Evolutionary conservation across 75 land plant genomes (phyloP).

Genomic region (Azolla pinnata): DNA sequence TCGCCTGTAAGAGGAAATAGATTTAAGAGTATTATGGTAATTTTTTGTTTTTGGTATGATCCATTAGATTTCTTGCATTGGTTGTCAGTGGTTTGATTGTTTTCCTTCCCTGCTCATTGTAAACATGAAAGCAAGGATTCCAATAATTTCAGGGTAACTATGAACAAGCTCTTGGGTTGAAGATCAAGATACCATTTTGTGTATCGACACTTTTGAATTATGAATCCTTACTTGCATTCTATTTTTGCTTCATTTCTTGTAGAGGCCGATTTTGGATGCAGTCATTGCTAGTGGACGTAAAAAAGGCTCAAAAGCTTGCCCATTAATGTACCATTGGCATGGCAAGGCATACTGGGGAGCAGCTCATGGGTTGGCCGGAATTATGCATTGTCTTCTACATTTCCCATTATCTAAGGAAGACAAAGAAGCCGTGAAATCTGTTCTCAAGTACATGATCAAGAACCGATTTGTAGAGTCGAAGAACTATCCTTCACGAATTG

Average conservation of each 20-base stretch:
- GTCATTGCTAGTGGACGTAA: conserved; percentile 61
- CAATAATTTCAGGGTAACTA: too few species aligned
- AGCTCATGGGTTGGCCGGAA: conserved; percentile 80
- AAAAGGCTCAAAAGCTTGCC: conserved; percentile 46
- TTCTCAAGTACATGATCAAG: conserved; percentile 59
- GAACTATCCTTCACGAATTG: conserved; percentile 57
- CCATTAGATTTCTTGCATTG: too few species aligned
- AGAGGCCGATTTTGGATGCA: conserved; percentile 60
- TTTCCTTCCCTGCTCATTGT: too few species aligned
- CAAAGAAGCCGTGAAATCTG: conserved; percentile 47
- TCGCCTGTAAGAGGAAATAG: too few species aligned
- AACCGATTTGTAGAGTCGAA: conserved; percentile 44
- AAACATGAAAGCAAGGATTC: too few species aligned
- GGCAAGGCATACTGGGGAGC: conserved; percentile 75
- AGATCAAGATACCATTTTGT: too few species aligned
- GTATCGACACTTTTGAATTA: too few species aligned
- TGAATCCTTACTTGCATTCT: too few species aligned
- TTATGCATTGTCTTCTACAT: conserved; percentile 62
- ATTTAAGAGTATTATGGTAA: too few species aligned
- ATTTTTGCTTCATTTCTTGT: not conserved
- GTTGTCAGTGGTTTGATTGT: too few species aligned
- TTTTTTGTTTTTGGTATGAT: too few species aligned
- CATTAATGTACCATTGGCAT: conserved; percentile 79
- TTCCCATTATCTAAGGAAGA: conserved; percentile 42
- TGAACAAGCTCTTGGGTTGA: too few species aligned